Conservation (phyloP, 257 asterid genomes). For the Solanum paucissectum region DNA sequence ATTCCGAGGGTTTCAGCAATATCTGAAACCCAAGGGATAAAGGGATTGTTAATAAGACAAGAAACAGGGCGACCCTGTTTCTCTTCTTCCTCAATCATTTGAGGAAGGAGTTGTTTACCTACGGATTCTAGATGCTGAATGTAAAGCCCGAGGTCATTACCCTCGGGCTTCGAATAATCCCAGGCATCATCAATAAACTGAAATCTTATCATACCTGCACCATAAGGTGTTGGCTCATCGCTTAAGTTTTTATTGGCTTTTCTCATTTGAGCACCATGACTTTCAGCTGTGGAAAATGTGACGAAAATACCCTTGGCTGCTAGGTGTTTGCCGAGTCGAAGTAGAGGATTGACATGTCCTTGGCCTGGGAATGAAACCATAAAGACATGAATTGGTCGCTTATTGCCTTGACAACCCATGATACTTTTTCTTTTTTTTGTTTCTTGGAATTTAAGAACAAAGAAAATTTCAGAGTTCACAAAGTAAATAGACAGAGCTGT, state of each 20-base stretch:
- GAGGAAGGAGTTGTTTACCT: constrained; percentile 30
- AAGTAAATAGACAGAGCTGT: background rate
- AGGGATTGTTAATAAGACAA: constrained; percentile 53
- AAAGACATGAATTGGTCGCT: constrained; percentile 24
- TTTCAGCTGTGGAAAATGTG: constrained; percentile 51
- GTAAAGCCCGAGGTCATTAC: constrained; percentile 17
- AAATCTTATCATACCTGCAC: constrained; percentile 46
- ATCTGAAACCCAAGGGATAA: constrained; percentile 69
- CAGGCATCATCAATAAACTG: constrained; percentile 65
- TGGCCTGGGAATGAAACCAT: constrained; percentile 66
- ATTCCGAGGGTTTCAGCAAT: constrained; percentile 41
- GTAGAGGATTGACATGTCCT: constrained; percentile 77
- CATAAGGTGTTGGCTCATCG: constrained; percentile 30
- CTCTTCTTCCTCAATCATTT: constrained; percentile 29
- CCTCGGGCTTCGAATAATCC: constrained; percentile 14
- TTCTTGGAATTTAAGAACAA: background rate
- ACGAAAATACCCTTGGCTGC: constrained; percentile 46
- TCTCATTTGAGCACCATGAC: constrained; percentile 33
- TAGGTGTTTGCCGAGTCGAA: constrained; percentile 53
- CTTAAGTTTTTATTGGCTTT: constrained; percentile 24
- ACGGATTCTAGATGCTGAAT: constrained; percentile 32
- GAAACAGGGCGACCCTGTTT: constrained; percentile 51
- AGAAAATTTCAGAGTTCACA: background rate
- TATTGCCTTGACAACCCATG: constrained; percentile 22
- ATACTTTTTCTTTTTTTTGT: background rate